phyloP scores from a whole-genome alignment of 1,284 basidiomycete species.

The Sanguinoderma infundibulare region DNA sequence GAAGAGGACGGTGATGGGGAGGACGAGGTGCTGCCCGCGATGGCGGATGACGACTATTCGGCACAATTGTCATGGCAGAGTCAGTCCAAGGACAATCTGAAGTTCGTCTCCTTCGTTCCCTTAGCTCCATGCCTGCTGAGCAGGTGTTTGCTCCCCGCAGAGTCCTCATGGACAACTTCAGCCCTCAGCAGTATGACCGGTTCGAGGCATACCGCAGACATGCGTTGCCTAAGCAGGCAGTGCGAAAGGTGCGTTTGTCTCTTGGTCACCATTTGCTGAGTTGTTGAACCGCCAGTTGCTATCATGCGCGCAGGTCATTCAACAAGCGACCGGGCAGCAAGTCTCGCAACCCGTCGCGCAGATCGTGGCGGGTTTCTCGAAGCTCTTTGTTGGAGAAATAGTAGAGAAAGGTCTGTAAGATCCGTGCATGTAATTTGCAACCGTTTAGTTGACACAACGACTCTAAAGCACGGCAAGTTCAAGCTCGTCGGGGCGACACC shows the following conservation, averaged over 20 bases:
- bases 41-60: slow-evolving; percentile 86
- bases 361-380: slow-evolving; percentile 86
- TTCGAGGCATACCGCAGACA: slow-evolving; percentile 88
- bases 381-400: slow-evolving; percentile 93
- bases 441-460: background rate
- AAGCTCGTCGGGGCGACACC: slow-evolving; percentile 70
- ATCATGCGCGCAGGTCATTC: slow-evolving; percentile 65
- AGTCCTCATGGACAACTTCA: slow-evolving; percentile 87
- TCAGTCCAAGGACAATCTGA: slow-evolving; percentile 83
- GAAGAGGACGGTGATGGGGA: slow-evolving; percentile 66
- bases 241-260: slow-evolving; percentile 64
- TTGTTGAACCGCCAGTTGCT: background rate
- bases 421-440: background rate
- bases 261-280: background rate
- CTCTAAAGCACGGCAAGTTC: slow-evolving; percentile 71
- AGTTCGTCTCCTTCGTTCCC: slow-evolving; percentile 47
- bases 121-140: background rate
- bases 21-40: slow-evolving; percentile 75
- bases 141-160: slow-evolving; percentile 43
- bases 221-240: slow-evolving; percentile 81
- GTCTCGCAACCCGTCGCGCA: slow-evolving; percentile 88
- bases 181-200: slow-evolving; percentile 82
- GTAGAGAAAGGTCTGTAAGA: slow-evolving; percentile 75
- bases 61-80: slow-evolving; percentile 80
- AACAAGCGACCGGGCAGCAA: slow-evolving; percentile 82